Evolutionary conservation across 2,329 filamentous ascomycete genomes (phyloP).

Genomic region (Pseudogymnoascus sp.): DNA sequence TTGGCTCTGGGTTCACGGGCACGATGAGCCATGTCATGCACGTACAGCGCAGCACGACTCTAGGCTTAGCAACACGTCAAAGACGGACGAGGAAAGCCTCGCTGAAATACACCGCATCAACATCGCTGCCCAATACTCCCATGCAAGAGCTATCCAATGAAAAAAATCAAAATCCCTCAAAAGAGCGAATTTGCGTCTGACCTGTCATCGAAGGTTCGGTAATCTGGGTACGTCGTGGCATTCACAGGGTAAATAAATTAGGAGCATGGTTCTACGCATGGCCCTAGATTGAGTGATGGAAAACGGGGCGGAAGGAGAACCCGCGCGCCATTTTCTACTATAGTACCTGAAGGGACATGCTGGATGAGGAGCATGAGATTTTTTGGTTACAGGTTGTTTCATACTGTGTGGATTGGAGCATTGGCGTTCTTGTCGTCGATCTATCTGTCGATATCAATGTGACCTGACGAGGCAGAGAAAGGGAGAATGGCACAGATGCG

Average conservation of each 20-base stretch:
- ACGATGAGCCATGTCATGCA: constrained; percentile 11
- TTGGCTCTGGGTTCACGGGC: constrained; percentile 6
- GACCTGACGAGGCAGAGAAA: background rate
- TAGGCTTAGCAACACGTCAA: constrained; percentile 5
- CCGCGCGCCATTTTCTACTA: constrained; percentile 5
- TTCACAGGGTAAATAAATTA: constrained; percentile 2
- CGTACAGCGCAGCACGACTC: constrained; percentile 3
- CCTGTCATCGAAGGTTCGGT: background rate
- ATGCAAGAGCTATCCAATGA: background rate
- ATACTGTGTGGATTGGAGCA: background rate
- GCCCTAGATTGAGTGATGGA: constrained; percentile 2
- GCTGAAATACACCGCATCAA: background rate
- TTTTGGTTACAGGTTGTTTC: constrained; percentile 8
- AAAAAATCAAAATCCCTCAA: background rate
- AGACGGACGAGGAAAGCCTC: background rate
- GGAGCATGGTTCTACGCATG: constrained; percentile 8
- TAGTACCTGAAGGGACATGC: background rate
- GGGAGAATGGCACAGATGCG: background rate
- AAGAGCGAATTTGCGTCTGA: background rate
- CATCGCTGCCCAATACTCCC: constrained; percentile 9
- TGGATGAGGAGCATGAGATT: background rate
- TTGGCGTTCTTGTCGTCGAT: background rate
- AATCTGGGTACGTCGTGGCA: background rate
- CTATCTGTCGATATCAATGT: background rate
- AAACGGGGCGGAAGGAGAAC: constrained; percentile 6